Evolutionary conservation across 768 basidiomycete species (phyloP).

Genomic region (Galerina sulciceps): DNA sequence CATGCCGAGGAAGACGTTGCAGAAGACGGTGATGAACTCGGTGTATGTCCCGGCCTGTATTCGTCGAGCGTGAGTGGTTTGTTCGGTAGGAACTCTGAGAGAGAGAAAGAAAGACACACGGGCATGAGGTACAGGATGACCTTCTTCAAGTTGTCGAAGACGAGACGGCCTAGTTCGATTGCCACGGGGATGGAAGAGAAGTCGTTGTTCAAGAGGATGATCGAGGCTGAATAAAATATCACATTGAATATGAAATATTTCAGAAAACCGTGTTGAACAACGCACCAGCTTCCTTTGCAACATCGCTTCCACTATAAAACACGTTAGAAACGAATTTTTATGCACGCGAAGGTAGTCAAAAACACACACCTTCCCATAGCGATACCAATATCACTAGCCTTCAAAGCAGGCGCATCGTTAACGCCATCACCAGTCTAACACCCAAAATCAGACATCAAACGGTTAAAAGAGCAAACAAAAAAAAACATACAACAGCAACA

Average conservation of each 20-base stretch:
- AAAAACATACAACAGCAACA: constrained; percentile 41
- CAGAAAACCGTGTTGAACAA: neutral
- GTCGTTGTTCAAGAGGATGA: constrained; percentile 62
- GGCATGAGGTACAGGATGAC: constrained; percentile 50
- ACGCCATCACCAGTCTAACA: constrained; percentile 57
- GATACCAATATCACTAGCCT: constrained; percentile 59
- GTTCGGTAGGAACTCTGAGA: neutral
- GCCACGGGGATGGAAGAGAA: constrained; percentile 62
- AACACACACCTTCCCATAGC: constrained; percentile 42
- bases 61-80: neutral
- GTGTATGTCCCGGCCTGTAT: constrained; percentile 59
- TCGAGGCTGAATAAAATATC: constrained; percentile 32
- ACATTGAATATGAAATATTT: neutral
- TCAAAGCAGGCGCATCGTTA: constrained; percentile 55
- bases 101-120: constrained; percentile 21
- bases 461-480: neutral
- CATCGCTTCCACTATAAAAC: constrained; percentile 38
- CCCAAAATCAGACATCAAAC: neutral
- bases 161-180: constrained; percentile 61
- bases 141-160: constrained; percentile 65
- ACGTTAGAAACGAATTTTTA: neutral
- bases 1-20: constrained; percentile 62
- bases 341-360: neutral
- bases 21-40: constrained; percentile 59
- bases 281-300: constrained; percentile 59